Base-by-base conservation (phyloP, 1,284 basidiomycete genomes). In the Boletus calvinii region DNA sequence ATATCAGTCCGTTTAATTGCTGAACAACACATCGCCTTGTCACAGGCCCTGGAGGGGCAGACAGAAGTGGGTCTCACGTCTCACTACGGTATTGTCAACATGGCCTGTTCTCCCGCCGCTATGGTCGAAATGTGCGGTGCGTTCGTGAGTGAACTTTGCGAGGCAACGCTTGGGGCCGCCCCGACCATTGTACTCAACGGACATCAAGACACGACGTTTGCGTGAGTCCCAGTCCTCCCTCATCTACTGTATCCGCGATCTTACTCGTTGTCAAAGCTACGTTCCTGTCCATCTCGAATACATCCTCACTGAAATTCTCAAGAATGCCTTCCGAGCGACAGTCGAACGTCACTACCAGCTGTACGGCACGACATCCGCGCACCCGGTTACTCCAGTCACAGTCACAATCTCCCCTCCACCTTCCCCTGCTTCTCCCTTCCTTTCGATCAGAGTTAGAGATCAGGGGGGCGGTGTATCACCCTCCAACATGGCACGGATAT, bases 241-340 rank as follows among this genome's bases (percentile, higher is more conserved):
- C 15, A 10, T 37, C 13, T 48, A 7, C 30, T 31, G 10, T 20
- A 10, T 31, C 29, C 29, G 6, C 7, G 12, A 17, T 58, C 34
- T 67, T 54, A 57, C 56, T 54, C 11, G 29, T 35, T 54, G 20
- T 59, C 52, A 54, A 62, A 92, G 91, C 13, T 93, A 92, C 62
- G 83, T 94, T 24, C 90, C 92, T 3, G 87, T 92, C 1, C 94
- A 96, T 65, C 78, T 95, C 34, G 92, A 94, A 69, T 94, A 94
- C 65, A 87, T 93, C 58, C 74, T 93, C 58, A 92, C 90, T 2
- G 91, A 93, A 66, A 80, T 93, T 40, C 76, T 93, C 41, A 95
- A 95, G 70, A 95, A 95, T 66, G 81, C 91, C 0, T 96, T 92
- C 71, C 85, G 93, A 24, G 93, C 93, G 5, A 94, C 90, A 0